phyloP scores from a whole-genome alignment of 495 filamentous ascomycete species.

The Opeltia flavorubescens region DNA sequence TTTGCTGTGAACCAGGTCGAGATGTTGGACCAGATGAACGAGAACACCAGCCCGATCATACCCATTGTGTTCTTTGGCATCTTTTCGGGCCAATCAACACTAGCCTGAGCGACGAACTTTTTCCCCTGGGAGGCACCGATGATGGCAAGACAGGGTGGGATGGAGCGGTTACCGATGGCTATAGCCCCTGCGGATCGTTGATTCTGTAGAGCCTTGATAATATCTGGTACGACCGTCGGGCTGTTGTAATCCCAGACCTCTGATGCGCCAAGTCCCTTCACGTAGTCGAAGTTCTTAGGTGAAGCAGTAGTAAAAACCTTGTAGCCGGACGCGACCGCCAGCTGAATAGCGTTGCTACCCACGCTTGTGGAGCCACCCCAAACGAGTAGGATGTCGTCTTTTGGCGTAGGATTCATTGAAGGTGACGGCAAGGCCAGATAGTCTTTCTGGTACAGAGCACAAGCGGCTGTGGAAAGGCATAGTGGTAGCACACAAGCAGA shows the following conservation, averaged over 20 bases:
- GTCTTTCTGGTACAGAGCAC: slow-evolving; percentile 32
- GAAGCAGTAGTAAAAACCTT: slow-evolving; percentile 43
- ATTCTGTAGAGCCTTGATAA: background rate
- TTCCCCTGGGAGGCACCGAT: background rate
- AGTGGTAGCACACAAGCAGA: slow-evolving; percentile 39
- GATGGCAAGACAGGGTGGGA: slow-evolving; percentile 12
- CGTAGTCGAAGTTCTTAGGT: slow-evolving; percentile 36
- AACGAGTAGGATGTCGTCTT: slow-evolving; percentile 33
- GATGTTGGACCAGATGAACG: no score
- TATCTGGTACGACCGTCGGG: slow-evolving; percentile 21
- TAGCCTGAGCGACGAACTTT: slow-evolving; percentile 13
- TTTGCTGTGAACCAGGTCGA: no score
- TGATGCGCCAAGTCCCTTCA: slow-evolving; percentile 38
- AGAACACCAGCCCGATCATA: no score
- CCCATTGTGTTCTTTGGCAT: no score
- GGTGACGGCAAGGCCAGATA: slow-evolving; percentile 25
- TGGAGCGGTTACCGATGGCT: background rate
- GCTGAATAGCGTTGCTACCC: slow-evolving; percentile 47
- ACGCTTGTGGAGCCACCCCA: slow-evolving; percentile 49
- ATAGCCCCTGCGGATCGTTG: background rate
- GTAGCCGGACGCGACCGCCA: slow-evolving; percentile 41
- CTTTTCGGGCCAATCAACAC: background rate
- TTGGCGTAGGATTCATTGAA: slow-evolving; percentile 15
- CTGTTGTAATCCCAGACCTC: slow-evolving; percentile 44
- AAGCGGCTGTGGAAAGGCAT: slow-evolving; percentile 37